Conservation (phyloP, 139 green algal genomes). For the Raphidocelis subcapitata region DNA sequence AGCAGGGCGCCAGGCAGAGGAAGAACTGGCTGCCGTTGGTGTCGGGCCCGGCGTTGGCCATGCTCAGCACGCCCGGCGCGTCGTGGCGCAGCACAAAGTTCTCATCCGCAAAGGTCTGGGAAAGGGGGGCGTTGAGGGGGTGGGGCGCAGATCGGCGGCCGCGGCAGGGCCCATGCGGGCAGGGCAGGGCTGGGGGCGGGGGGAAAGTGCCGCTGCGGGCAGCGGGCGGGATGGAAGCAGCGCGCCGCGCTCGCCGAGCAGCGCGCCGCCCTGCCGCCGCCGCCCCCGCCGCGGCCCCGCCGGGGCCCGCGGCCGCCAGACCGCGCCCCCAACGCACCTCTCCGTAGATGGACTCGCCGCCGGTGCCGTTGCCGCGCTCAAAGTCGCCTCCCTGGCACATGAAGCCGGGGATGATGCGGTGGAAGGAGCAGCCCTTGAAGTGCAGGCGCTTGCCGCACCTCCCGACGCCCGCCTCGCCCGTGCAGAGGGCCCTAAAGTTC, state of each 20-base stretch:
- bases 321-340: conserved; percentile 51
- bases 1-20: conserved; percentile 62
- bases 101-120: conserved; percentile 77
- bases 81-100: conserved; percentile 92
- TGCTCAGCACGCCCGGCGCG: conserved; percentile 56
- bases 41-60: conserved; percentile 71
- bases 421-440: conserved; percentile 87
- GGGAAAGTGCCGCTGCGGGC: too few species aligned
- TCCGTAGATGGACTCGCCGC: conserved; percentile 86
- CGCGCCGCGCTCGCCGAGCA: not conserved
- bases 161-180: not conserved
- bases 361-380: conserved; percentile 44
- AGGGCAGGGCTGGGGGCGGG: conserved; percentile 23
- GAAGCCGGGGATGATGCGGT: conserved; percentile 82
- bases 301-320: conserved; percentile 57
- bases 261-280: not conserved
- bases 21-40: conserved; percentile 83
- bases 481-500: conserved; percentile 55
- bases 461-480: conserved; percentile 76
- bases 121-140: conserved; percentile 89
- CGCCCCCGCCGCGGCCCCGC: not conserved
- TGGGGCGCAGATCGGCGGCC: conserved; percentile 11
- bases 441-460: conserved; percentile 79
- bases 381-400: conserved; percentile 37
- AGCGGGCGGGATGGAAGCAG: conserved; percentile 13